Conservation (phyloP, 129 eudicot genomes). For the Silybum marianum region DNA sequence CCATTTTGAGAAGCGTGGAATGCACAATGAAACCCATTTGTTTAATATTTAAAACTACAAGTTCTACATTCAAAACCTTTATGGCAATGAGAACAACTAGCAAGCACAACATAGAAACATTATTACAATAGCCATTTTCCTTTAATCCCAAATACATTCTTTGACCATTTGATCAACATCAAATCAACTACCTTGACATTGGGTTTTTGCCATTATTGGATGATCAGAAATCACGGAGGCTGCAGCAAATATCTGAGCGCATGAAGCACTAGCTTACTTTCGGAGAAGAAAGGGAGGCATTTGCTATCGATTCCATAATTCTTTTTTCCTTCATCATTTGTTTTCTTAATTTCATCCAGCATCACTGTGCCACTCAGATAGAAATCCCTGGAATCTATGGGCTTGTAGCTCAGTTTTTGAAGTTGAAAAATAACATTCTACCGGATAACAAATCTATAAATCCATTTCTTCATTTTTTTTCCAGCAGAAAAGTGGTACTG, state of each 20-base stretch:
- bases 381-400: background rate
- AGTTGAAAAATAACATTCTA: background rate
- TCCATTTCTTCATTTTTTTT: background rate
- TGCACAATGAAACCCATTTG: no score
- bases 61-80: background rate
- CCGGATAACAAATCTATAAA: background rate
- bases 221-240: background rate
- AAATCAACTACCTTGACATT: background rate
- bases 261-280: background rate
- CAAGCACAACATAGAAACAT: background rate
- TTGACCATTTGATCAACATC: background rate
- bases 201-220: background rate
- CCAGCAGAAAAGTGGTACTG: background rate
- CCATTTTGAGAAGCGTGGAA: background rate
- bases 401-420: slow-evolving; percentile 10
- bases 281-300: background rate
- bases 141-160: background rate
- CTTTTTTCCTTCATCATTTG: background rate
- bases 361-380: background rate
- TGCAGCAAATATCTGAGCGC: background rate
- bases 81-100: background rate
- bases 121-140: background rate
- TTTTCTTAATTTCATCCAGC: no score
- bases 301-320: background rate
- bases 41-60: background rate